Evolutionary conservation across 345 rosid species (phyloP).

Genomic region (Draba incana): DNA sequence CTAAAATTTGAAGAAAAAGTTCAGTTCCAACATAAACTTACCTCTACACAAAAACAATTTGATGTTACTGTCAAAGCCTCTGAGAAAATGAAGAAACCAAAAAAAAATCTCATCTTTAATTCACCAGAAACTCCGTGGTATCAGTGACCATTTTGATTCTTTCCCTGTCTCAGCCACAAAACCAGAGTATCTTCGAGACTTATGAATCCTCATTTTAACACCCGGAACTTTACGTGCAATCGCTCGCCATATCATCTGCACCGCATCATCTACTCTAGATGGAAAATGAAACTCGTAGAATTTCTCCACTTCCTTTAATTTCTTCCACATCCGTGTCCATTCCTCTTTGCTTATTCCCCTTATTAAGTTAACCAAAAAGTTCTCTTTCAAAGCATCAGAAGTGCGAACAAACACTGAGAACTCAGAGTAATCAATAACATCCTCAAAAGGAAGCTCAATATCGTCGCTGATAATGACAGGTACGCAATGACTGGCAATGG

Average conservation of each 20-base stretch:
- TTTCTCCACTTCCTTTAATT: slow-evolving; percentile 64
- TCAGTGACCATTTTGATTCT: slow-evolving; percentile 41
- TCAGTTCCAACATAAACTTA: slow-evolving; percentile 21
- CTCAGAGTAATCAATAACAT: slow-evolving; percentile 84
- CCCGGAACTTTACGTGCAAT: slow-evolving; percentile 79
- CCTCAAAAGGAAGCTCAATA: slow-evolving; percentile 95
- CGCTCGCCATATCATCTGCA: slow-evolving; percentile 97
- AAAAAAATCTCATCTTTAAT: slow-evolving; percentile 7
- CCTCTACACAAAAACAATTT: slow-evolving; percentile 38
- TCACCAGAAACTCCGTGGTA: slow-evolving; percentile 65
- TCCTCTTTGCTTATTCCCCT: slow-evolving; percentile 69
- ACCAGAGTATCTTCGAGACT: slow-evolving; percentile 56
- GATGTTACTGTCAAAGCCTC: slow-evolving; percentile 20
- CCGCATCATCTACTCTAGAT: slow-evolving; percentile 73
- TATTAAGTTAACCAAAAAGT: slow-evolving; percentile 64
- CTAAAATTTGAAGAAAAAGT: slow-evolving; percentile 32
- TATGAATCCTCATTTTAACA: slow-evolving; percentile 66
- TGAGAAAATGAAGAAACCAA: slow-evolving; percentile 1
- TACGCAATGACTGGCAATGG: slow-evolving; percentile 95
- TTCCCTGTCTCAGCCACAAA: slow-evolving; percentile 26
- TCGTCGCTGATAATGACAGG: slow-evolving; percentile 96
- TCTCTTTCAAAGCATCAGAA: slow-evolving; percentile 73
- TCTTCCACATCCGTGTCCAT: slow-evolving; percentile 83
- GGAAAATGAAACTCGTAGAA: slow-evolving; percentile 76
- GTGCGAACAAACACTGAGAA: slow-evolving; percentile 89